Evolutionary conservation across 176 grass and related monocot genomes (phyloP).

Genomic region (Bromus sterilis): DNA sequence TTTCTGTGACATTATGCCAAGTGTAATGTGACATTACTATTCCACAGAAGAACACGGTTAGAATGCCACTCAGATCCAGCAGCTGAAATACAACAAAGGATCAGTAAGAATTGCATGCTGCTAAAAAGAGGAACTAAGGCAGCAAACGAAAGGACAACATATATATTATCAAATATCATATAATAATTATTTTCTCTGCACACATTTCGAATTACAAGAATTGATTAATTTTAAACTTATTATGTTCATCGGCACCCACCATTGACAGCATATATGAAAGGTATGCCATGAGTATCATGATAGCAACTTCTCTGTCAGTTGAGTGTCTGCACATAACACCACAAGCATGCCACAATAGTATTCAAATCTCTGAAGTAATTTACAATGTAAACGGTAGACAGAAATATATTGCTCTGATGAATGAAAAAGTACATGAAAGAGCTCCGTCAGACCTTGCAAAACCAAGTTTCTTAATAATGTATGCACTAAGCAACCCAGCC

Average conservation of each 20-base stretch:
- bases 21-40: slow-evolving; percentile 99
- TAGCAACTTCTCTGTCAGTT: slow-evolving; percentile 93
- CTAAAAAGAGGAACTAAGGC: neutral
- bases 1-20: slow-evolving; percentile 99
- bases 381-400: neutral
- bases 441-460: slow-evolving; percentile 73
- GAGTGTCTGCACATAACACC: slow-evolving; percentile 60
- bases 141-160: neutral
- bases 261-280: slow-evolving; percentile 91
- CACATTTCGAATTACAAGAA: neutral
- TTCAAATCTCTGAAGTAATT: slow-evolving; percentile 6
- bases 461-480: slow-evolving; percentile 75
- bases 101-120: slow-evolving; percentile 5
- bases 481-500: slow-evolving; percentile 89
- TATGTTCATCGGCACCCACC: slow-evolving; percentile 42
- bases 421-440: neutral
- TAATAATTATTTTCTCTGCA: neutral
- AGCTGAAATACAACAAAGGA: slow-evolving; percentile 54
- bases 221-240: neutral
- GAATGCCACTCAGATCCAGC: slow-evolving; percentile 91
- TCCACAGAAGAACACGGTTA: slow-evolving; percentile 95
- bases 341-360: neutral
- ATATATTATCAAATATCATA: neutral
- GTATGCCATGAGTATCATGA: slow-evolving; percentile 97
- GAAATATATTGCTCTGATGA: neutral